phyloP scores from a whole-genome alignment of 1,139 yeast species.

The Waltiozyma sp. region DNA sequence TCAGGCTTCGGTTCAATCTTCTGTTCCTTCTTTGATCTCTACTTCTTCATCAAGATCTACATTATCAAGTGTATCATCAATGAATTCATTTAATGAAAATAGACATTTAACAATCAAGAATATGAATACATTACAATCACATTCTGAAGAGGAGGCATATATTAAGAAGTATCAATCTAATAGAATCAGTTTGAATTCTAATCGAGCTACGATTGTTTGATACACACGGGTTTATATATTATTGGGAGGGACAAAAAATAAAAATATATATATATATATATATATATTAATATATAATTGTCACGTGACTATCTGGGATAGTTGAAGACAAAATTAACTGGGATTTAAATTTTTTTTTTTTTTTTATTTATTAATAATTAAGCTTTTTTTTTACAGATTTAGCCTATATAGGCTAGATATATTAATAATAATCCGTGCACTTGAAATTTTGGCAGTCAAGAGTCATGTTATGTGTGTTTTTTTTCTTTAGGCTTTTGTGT shows the following conservation, averaged over 20 bases:
- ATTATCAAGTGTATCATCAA: constrained; percentile 10
- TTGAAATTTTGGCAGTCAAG: no score
- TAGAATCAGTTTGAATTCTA: neutral
- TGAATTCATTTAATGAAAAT: neutral
- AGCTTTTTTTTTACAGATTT: no score
- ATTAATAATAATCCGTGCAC: no score
- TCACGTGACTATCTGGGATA: no score
- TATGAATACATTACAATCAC: neutral
- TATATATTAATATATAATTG: neutral
- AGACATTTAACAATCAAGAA: neutral
- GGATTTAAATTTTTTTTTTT: neutral
- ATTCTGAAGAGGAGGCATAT: neutral
- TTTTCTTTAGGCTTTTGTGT: no score
- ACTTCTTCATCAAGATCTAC: constrained; percentile 21
- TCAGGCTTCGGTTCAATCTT: constrained; percentile 8
- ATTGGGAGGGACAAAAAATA: no score
- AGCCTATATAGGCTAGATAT: no score
- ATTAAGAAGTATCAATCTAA: neutral
- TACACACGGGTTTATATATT: no score
- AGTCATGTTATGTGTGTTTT: no score
- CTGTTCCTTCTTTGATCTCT: constrained; percentile 21
- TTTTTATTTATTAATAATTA: neutral
- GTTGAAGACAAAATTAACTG: neutral
- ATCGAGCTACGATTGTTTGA: neutral
- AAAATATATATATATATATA: no score